phyloP scores from a whole-genome alignment of 306 rosid genomes.

The Cucurbita ficifolia region DNA sequence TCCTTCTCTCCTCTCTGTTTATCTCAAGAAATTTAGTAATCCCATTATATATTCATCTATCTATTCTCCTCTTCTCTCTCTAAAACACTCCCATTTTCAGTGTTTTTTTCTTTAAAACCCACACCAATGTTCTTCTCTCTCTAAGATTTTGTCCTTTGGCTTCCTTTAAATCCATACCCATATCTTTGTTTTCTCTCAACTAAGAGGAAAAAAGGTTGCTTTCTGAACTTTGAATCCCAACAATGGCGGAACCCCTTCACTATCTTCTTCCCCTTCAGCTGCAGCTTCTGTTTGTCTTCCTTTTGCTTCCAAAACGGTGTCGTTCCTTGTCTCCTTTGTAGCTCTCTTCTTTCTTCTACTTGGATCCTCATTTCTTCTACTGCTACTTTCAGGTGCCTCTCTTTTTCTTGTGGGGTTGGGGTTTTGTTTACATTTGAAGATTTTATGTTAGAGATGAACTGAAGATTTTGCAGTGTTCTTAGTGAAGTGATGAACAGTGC shows the following conservation, averaged over 20 bases:
- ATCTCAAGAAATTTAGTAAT: neutral
- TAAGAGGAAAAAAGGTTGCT: constrained; percentile 4
- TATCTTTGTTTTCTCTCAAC: neutral
- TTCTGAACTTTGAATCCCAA: constrained; percentile 6
- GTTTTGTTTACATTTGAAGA: neutral
- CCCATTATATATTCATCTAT: neutral
- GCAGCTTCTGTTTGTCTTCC: constrained; percentile 15
- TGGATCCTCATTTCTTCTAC: constrained; percentile 26
- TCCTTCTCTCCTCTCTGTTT: neutral
- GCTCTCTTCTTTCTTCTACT: constrained; percentile 10
- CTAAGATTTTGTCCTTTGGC: neutral
- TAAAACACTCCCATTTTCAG: neutral
- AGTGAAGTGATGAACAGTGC: too few species aligned
- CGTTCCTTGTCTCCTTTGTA: constrained; percentile 28
- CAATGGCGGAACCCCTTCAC: constrained; percentile 60
- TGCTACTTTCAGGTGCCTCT: constrained; percentile 23
- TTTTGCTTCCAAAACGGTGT: constrained; percentile 33
- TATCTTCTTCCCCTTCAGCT: constrained; percentile 52
- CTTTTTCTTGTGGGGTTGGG: neutral
- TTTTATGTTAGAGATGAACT: constrained; percentile 9
- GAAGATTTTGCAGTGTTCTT: neutral
- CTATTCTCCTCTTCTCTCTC: neutral
- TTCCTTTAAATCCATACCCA: constrained; percentile 1
- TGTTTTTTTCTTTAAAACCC: too few species aligned
- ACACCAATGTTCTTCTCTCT: neutral